phyloP scores from a whole-genome alignment of 805 yeast genomes.

The Saturnispora quitensis region DNA sequence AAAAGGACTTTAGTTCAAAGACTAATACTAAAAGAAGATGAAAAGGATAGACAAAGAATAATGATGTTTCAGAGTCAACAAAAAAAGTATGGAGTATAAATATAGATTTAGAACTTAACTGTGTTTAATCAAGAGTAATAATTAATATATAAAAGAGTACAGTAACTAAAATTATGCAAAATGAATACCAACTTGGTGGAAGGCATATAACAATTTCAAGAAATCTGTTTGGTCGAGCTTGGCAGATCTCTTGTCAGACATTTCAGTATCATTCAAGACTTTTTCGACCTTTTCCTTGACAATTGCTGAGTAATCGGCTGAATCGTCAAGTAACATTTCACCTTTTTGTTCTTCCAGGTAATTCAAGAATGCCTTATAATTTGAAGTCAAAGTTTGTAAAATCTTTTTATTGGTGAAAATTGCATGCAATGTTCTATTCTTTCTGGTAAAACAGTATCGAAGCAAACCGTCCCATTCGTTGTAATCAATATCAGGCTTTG shows the following conservation, averaged over 20 bases:
- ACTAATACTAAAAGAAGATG: slow-evolving; percentile 44
- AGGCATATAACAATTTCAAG: slow-evolving; percentile 74
- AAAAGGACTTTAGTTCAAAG: slow-evolving; percentile 43
- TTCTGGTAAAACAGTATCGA: slow-evolving; percentile 85
- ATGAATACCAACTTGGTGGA: slow-evolving; percentile 95
- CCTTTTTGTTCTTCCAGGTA: slow-evolving; percentile 37
- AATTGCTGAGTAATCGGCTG: slow-evolving; percentile 32
- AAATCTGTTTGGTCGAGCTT: slow-evolving; percentile 95
- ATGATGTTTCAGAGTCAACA: background rate
- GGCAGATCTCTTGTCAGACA: slow-evolving; percentile 80
- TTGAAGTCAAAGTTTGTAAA: slow-evolving; percentile 72
- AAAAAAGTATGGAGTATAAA: background rate
- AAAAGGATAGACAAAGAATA: background rate
- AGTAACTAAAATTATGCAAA: slow-evolving; percentile 49
- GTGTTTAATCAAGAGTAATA: background rate
- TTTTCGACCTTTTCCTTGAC: slow-evolving; percentile 64
- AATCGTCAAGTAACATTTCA: slow-evolving; percentile 36
- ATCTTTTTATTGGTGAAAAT: slow-evolving; percentile 82
- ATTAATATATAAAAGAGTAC: background rate
- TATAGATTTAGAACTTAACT: background rate
- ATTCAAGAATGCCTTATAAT: slow-evolving; percentile 71
- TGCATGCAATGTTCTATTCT: slow-evolving; percentile 86
- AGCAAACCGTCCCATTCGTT: slow-evolving; percentile 96
- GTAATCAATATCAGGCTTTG: slow-evolving; percentile 90
- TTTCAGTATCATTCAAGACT: slow-evolving; percentile 72